Base-by-base conservation (phyloP, 2,329 filamentous ascomycete species). In the Talaromyces sp. region DNA sequence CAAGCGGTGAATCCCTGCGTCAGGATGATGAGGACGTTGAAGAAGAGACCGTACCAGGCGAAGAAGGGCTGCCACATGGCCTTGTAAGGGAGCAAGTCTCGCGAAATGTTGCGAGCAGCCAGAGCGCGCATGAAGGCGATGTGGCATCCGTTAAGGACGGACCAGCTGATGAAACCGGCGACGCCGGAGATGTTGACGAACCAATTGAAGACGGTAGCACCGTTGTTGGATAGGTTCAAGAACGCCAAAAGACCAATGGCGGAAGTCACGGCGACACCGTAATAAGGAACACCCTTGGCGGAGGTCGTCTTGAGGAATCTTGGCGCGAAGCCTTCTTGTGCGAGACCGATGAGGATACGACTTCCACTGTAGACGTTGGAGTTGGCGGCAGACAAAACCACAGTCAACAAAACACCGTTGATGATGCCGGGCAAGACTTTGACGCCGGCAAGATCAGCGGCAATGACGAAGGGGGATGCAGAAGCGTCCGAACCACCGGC, bases 301-400 rank as follows among this genome's bases (percentile, higher is more conserved):
- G 87, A 89, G 66, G 87, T 90, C 53, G 78, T 77, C 67, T 81
- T 83, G 72, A 97, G 80, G 70, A 89, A 78, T 7, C 74, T 73
- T 1, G 89, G 89, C 0, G 88, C 89, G 65, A 88, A 85, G 56
- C 86, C 84, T 61, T 88, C 86, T 45, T 87, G 80, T 27, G 89
- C 88, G 11, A 92, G 82, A 13, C 86, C 87, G 68, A 91, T 83
- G 45, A 92, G 82, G 49, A 90, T 88, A 31, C 89, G 88, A 64
- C 86, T 89, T 68, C 87, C 88, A 43, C 88, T 90, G 79, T 91
- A 92, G 65, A 93, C 84, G 78, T 91, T 91, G 19, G 89, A 90
- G 78, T 91, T 92, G 68, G 89, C 91, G 6, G 91, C 91, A 0
- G 90, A 91, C 69, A 92, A 86, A 6, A 93, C 91, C 2, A 90